phyloP scores from a whole-genome alignment of 768 basidiomycete genomes.

The Naganishia onofrii region DNA sequence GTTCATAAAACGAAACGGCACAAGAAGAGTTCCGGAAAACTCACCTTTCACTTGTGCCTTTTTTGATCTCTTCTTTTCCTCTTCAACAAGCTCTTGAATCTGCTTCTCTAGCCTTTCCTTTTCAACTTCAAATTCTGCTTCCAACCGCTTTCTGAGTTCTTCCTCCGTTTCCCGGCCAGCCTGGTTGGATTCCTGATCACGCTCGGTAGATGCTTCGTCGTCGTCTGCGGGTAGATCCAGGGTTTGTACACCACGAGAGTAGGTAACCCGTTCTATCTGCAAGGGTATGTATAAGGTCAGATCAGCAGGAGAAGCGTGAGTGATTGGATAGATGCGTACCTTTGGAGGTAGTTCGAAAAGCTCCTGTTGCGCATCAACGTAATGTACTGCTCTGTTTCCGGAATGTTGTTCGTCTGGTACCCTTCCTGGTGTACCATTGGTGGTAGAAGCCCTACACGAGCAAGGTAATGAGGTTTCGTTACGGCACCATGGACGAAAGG shows the following conservation, averaged over 20 bases:
- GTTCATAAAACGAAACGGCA: background rate
- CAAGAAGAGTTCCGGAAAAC: background rate
- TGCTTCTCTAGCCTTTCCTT: conserved; percentile 77
- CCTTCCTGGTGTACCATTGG: conserved; percentile 25
- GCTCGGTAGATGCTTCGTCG: conserved; percentile 61
- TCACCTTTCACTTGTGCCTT: conserved; percentile 39
- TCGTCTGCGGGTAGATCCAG: conserved; percentile 30
- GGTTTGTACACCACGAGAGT: conserved; percentile 52
- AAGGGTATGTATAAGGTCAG: background rate
- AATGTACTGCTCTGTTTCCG: conserved; percentile 21
- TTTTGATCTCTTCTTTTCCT: conserved; percentile 34
- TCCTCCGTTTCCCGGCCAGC: conserved; percentile 60
- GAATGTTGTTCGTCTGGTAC: conserved; percentile 28
- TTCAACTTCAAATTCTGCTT: conserved; percentile 77
- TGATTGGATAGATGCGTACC: conserved; percentile 54
- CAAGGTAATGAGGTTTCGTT: background rate
- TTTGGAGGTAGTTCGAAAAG: conserved; percentile 84
- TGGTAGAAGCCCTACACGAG: background rate
- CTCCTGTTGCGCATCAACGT: conserved; percentile 77
- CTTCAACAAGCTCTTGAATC: conserved; percentile 54
- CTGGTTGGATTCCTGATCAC: conserved; percentile 36
- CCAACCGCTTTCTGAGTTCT: conserved; percentile 71
- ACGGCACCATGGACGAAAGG: background rate
- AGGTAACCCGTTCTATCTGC: conserved; percentile 40
- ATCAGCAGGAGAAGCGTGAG: background rate